Evolutionary conservation across 345 rosid species (phyloP).

Genomic region (Salix koriyanagi): DNA sequence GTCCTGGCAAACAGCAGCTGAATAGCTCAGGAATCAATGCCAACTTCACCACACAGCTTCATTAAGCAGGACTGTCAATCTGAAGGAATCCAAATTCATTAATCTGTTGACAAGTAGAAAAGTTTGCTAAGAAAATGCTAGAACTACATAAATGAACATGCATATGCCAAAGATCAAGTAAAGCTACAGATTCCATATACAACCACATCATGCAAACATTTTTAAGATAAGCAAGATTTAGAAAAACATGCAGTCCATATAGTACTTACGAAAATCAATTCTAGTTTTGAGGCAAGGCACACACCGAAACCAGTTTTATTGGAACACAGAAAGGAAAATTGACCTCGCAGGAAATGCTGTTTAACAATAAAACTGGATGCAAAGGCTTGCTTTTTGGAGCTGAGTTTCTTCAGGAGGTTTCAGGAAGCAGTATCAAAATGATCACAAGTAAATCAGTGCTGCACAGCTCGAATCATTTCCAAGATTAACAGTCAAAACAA

Average conservation of each 20-base stretch:
- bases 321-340: neutral
- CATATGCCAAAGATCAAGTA: neutral
- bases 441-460: too few relatives aligned
- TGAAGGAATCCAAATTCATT: slow-evolving; percentile 16
- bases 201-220: neutral
- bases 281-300: neutral
- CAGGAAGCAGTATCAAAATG: neutral
- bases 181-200: neutral
- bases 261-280: neutral
- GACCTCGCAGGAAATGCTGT: neutral
- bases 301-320: neutral
- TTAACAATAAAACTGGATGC: neutral
- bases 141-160: neutral
- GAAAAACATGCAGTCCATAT: neutral
- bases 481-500: neutral
- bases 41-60: slow-evolving; percentile 1
- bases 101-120: slow-evolving; percentile 6
- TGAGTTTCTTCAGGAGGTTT: neutral
- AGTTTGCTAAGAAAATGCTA: neutral
- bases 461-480: neutral
- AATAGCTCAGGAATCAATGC: neutral
- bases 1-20: slow-evolving; percentile 14
- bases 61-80: neutral
- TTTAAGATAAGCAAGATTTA: neutral
- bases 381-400: neutral